Base-by-base conservation (phyloP, 768 basidiomycete genomes). In the Phlebiopsis gigantea region DNA sequence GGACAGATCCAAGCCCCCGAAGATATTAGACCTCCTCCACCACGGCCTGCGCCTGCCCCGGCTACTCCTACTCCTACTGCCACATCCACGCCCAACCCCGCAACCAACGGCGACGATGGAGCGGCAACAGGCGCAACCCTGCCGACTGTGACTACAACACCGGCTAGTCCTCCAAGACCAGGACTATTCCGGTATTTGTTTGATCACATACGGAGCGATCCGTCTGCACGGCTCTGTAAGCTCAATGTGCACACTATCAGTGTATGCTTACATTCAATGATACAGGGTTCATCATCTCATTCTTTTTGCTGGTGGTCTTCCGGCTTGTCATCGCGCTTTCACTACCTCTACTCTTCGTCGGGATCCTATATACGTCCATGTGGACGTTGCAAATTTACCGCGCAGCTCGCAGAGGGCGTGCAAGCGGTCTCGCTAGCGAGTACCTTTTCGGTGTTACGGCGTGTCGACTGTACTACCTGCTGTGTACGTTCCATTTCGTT, bases 351-450 rank as follows among this genome's bases (percentile, higher is more conserved):
- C 61, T 86, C 17, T 83, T 88, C 61, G 78, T 94, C 30, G 80
- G 76, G 9, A 67, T 75, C 25, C 79, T 90, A 55, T 93, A 95
- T 69, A 87, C 86, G 5, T 78, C 78, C 57, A 85, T 94, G 64
- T 97, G 93, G 93, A 62, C 87, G 4, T 86, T 90, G 3, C 93
- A 95, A 70, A 91, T 97, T 47, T 75, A 86, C 53, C 78, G 93
- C 22, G 88, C 91, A 15, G 83, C 79, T 15, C 78, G 79, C 21
- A 79, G 89, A 22, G 88, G 86, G 8, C 78, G 90, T 57, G 77
- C 79, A 7, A 87, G 87, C 65, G 88, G 87, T 0, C 66, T 96
- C 43, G 74, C 79, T 7, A 75, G 72, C 45, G 81, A 84, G 63
- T 96, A 95, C 62, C 66, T 95, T 21, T 52, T 95, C 8, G 93